Base-by-base conservation (phyloP, 208 protist genomes). In the Trypanosoma mega region DNA sequence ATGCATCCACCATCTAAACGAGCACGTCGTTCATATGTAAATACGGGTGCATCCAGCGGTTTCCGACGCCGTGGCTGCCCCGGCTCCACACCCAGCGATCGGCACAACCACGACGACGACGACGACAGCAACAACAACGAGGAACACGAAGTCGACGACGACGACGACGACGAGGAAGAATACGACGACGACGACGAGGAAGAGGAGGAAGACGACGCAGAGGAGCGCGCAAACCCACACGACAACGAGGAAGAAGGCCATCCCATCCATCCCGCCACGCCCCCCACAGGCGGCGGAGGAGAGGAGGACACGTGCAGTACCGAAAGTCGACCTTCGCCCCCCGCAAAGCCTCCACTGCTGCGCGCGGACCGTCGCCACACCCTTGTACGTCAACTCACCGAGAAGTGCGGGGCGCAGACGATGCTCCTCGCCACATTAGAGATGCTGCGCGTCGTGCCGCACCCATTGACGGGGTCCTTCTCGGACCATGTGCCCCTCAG, bases 381-480 rank as follows among this genome's bases (percentile, higher is more conserved):
- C 7, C 24, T 71, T 9, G 5, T 71, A 3, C 24, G 20, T 37
- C 45, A 53, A 7, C 27, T 71, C 34, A 46, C 23, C 5, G 49
- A 63, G 30, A 44, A 21, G 49, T 41, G 59, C 41, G 64, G 64
- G 21, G 57, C 63, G 48, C 45, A 23, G 30, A 44, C 49, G 7
- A 24, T 77, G 7, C 43, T 77, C 21, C 26, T 37, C 20, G 51
- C 46, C 11, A 39, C 43, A 20, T 27, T 56, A 46, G 46, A 66
- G 16, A 44, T 77, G 21, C 20, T 77, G 18, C 26, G 64, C 29
- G 65, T 72, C 55, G 58, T 72, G 16, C 71, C 70, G 12, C 23
- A 46, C 36, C 56, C 64, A 18, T 63, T 71, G 18, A 24, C 36
- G 8, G 30, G 16, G 8, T 56, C 47, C 14, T 50, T 7, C 30